Conservation (phyloP, 2,329 filamentous ascomycete genomes). For the Colletotrichum kahawae region DNA sequence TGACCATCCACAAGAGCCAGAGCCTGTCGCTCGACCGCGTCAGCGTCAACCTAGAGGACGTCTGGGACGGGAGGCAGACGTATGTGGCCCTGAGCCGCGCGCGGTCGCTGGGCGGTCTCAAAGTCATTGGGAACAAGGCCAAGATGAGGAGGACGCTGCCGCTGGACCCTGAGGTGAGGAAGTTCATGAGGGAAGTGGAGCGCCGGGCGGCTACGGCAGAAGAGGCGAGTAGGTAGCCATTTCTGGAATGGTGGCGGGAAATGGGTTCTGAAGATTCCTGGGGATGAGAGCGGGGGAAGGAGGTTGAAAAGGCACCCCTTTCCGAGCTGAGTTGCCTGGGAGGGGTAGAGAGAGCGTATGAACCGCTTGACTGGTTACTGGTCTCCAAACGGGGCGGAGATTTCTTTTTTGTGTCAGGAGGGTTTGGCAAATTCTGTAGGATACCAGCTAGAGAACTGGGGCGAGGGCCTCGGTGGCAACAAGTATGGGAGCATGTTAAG, state of each 20-base stretch:
- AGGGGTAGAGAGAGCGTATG: not conserved
- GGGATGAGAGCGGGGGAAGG: not conserved
- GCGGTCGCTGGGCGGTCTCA: not conserved
- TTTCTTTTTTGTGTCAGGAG: not conserved
- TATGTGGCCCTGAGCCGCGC: not conserved
- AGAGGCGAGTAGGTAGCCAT: not conserved
- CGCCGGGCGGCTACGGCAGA: not conserved
- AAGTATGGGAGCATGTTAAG: not conserved
- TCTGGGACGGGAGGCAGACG: conserved; percentile 42
- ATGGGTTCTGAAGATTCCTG: not conserved
- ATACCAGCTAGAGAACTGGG: not conserved
- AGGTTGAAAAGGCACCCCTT: not conserved
- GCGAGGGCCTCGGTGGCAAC: not conserved
- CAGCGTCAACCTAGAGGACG: conserved; percentile 54
- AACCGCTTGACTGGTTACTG: not conserved
- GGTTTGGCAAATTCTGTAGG: not conserved
- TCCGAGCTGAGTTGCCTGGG: not conserved
- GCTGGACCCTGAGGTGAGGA: not conserved
- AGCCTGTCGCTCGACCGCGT: conserved; percentile 67
- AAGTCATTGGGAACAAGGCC: not conserved
- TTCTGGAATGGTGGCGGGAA: too few species aligned
- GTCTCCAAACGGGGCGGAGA: not conserved
- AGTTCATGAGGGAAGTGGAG: not conserved
- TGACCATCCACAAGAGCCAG: conserved; percentile 68
- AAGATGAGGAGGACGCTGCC: not conserved